Evolutionary conservation across 805 yeast genomes (phyloP), one percentile per base, ranked within the genome.

Genomic region (Saccharomycopsis synnaedendra): DNA sequence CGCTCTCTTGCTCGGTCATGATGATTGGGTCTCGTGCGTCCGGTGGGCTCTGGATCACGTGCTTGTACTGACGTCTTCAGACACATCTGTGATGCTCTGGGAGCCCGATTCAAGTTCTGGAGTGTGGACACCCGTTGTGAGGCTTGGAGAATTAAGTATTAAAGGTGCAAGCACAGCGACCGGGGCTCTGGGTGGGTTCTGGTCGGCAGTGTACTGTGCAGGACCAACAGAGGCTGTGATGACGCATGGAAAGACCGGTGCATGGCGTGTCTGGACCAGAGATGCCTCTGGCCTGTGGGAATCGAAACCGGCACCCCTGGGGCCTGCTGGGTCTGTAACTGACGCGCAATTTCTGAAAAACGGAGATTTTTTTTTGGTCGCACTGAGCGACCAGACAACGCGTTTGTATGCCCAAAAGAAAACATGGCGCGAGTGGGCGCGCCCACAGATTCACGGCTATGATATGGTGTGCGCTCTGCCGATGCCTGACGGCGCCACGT

Each of bases 81-180:
- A 94, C 61, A 83, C 96, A 0, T 85, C 96, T 0, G 67, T 90
- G 44, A 89, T 93, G 85, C 68, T 88, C 6, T 93, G 98, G 98
- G 82, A 81, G 58, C 90, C 95, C 53, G 97, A 90, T 63, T 68
- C 67, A 42, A 70, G 75, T 2, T 84, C 95, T 4, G 96, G 96
- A 3, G 80, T 93, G 42, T 93, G 98, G 98, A 71, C 85, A 27
- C 83, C 94, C 45, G 72, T 72, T 5, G 68, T 80, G 19, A 69
- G 97, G 55, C 66, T 93, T 19, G 99, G 99, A 42, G 97, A 94
- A 57, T 71, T 93, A 51, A 82, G 95, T 40, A 83, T 88, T 44
- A 90, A 93, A 64, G 99, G 99, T 57, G 96, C 99, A 0, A 84
- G 95, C 3, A 88, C 98, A 0, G 98, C 98, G 3, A 93, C 98